Evolutionary conservation across 768 basidiomycete genomes (phyloP), one percentile per base, ranked within the genome.

Genomic region (Tulasnella sp.): DNA sequence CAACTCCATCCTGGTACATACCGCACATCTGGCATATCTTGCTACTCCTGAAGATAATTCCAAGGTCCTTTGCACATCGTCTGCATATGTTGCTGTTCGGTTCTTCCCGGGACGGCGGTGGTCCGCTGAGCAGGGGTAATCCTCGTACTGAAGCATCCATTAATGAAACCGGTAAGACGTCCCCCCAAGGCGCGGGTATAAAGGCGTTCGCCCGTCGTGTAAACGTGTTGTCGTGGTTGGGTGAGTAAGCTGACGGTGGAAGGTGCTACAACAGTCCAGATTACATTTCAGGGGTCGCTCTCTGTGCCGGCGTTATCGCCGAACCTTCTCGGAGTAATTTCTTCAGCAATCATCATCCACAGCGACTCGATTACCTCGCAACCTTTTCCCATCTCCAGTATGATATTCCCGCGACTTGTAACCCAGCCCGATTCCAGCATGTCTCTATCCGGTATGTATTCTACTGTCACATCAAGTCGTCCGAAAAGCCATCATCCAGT

Each of bases 131-230:
- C 36, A 75, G 66, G 17, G 75, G 75, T 44, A 75, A 41, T 41
- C 75, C 75, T 44, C 75, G 74, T 32, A 74, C 72, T 19, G 75
- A 67, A 26, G 65, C 69, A 63, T 75, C 75, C 75, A 74, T 75
- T 26, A 9, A 26, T 59, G 26, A 14, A 59, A 29, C 7, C 19
- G 22, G 52, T 59, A 29, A 59, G 22, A 59, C n/a, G 9, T 59
- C 26, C 11, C 52, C 52, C 52, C 32, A 29, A 9, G 52, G 32
- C 26, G 52, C 32, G 12, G 12, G 52, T 59, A 32, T 59, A 59
- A 26, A 59, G 52, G 22, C n/a, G n/a, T n/a, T n/a, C 22, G 26
- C 11, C 12, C 22, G 32, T 12, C 52, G 32, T 29, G 52, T 59
- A 26, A 22, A 59, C 22, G 52, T 59, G 52, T 12, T 59, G 52